Conservation (phyloP, 345 rosid species). For the Geranium rotundifolium region DNA sequence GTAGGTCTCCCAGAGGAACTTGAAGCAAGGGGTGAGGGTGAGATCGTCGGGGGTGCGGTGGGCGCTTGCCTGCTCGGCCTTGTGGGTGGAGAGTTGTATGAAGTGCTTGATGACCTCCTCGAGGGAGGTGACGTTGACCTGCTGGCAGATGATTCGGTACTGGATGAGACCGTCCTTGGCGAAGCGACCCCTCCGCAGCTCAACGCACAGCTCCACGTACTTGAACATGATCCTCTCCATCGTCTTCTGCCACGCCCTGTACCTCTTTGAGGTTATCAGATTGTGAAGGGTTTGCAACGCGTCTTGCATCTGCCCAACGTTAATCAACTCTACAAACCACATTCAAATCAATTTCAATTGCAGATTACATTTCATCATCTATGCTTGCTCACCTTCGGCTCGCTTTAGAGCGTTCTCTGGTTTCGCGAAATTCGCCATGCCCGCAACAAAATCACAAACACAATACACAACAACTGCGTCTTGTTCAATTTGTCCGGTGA, state of each 20-base stretch:
- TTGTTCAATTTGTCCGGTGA: too few relatives aligned
- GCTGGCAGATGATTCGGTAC: conserved; percentile 89
- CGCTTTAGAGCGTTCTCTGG: conserved; percentile 89
- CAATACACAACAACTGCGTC: too few relatives aligned
- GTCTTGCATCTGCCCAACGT: conserved; percentile 98
- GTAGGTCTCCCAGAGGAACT: conserved; percentile 98
- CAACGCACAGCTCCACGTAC: conserved; percentile 93
- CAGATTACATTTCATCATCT: too few relatives aligned
- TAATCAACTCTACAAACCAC: conserved; percentile 53
- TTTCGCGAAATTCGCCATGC: conserved; percentile 67
- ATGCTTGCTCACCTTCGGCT: conserved; percentile 57
- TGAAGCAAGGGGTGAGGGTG: conserved; percentile 99
- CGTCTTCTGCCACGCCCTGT: conserved; percentile 91
- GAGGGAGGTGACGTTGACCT: conserved; percentile 84
- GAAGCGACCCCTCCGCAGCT: conserved; percentile 77
- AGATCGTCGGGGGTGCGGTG: conserved; percentile 91
- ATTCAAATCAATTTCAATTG: neutral
- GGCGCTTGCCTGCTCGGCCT: conserved; percentile 90
- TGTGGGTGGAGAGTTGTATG: conserved; percentile 87
- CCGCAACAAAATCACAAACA: too few relatives aligned
- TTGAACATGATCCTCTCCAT: conserved; percentile 90
- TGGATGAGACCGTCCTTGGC: conserved; percentile 98
- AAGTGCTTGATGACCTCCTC: conserved; percentile 99
- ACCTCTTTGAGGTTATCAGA: conserved; percentile 79
- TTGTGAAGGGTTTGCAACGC: conserved; percentile 88